Evolutionary conservation across 1,139 yeast species (phyloP).

Genomic region (Debaryomycetaceae sp.): DNA sequence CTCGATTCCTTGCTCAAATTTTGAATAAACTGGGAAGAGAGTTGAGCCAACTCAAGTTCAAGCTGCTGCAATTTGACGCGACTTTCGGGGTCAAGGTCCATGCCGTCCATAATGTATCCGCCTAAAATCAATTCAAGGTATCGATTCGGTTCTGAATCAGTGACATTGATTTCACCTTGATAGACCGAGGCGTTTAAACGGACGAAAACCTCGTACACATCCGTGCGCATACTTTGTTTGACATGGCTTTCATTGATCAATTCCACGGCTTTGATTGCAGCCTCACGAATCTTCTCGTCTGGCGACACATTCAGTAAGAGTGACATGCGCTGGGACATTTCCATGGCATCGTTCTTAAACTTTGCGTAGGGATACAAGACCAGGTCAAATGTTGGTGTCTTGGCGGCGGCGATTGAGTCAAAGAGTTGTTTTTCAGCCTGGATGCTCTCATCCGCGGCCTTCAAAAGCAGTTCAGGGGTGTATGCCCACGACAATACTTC

Average conservation of each 20-base stretch:
- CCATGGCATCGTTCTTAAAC: conserved; percentile 36
- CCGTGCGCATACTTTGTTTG: conserved; percentile 57
- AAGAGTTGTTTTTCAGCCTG: conserved; percentile 33
- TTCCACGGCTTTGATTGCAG: conserved; percentile 55
- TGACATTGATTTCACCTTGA: conserved; percentile 8
- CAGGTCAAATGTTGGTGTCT: conserved; percentile 45
- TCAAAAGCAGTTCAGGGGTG: conserved; percentile 39
- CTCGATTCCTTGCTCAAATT: conserved; percentile 67
- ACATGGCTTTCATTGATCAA: conserved; percentile 43
- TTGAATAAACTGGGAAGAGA: conserved; percentile 47
- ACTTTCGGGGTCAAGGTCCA: conserved; percentile 44
- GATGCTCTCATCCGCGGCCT: conserved; percentile 35
- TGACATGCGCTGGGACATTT: conserved; percentile 37
- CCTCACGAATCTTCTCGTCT: conserved; percentile 54
- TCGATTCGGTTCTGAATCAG: conserved; percentile 47
- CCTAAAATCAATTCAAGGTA: conserved; percentile 45
- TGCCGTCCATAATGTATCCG: conserved; percentile 55
- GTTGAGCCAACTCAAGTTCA: conserved; percentile 46
- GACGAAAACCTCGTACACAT: conserved; percentile 51
- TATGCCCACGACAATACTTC: conserved; percentile 56
- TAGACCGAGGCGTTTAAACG: conserved; percentile 29
- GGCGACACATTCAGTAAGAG: conserved; percentile 65
- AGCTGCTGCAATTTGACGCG: conserved; percentile 48
- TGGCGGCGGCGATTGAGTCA: conserved; percentile 40
- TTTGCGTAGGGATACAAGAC: conserved; percentile 42